phyloP scores from a whole-genome alignment of 768 basidiomycete species.

The Dentipellis sp. region DNA sequence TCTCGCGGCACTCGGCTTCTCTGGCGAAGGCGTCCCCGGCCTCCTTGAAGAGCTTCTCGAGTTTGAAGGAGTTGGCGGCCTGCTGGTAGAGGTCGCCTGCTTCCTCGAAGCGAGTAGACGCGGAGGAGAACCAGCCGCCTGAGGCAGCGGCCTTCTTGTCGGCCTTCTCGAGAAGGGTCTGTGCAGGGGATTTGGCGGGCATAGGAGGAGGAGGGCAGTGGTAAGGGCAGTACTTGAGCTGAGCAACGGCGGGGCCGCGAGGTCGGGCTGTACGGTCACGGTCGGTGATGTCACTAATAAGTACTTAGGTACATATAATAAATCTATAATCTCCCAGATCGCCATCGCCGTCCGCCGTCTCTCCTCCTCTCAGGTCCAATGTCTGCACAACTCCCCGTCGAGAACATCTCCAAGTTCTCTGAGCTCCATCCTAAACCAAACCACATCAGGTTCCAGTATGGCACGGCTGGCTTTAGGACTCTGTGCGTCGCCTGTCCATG shows the following conservation, averaged over 20 bases:
- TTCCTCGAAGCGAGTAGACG: conserved; percentile 83
- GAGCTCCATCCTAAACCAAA: conserved; percentile 67
- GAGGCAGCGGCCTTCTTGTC: conserved; percentile 88
- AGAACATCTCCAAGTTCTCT: conserved; percentile 38
- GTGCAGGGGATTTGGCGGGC: conserved; percentile 72
- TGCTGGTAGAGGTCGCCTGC: conserved; percentile 93
- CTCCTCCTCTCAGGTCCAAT: conserved; percentile 4
- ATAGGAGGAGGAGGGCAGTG: conserved; percentile 25
- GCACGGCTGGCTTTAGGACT: conserved; percentile 92
- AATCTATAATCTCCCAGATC: too few species aligned
- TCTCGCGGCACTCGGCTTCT: conserved; percentile 91
- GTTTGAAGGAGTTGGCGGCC: conserved; percentile 87
- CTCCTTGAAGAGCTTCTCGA: conserved; percentile 87
- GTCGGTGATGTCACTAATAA: too few species aligned
- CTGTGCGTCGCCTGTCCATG: conserved; percentile 41
- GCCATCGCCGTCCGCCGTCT: too few species aligned
- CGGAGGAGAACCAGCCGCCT: conserved; percentile 81
- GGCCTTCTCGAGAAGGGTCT: conserved; percentile 73
- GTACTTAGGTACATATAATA: too few species aligned
- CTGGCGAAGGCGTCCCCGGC: conserved; percentile 88
- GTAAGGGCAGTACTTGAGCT: neutral
- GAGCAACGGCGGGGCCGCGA: neutral
- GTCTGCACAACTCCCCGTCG: conserved; percentile 20
- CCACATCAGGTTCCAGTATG: conserved; percentile 70
- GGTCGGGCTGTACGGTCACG: too few species aligned